A percentile compares a stretch with the other conserved stretches of the same genome.
Conservation (phyloP, 1,139 yeast species). For the Geotrichum restrictum region DNA sequence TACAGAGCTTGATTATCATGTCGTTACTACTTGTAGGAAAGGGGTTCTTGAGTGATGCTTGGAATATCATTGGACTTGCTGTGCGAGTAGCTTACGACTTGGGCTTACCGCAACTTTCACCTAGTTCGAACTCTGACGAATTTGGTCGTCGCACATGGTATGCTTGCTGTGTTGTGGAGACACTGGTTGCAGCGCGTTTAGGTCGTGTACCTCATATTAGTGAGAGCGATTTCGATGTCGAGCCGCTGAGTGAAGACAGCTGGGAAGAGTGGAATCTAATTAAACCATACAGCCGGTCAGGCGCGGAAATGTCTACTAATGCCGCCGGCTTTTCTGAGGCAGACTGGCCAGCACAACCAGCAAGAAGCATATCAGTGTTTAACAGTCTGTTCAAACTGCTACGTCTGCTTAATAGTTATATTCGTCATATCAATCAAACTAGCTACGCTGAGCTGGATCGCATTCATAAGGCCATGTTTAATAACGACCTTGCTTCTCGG, state of each 20-base stretch:
- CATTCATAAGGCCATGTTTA: constrained; percentile 21
- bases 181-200: constrained; percentile 24
- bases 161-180: constrained; percentile 26
- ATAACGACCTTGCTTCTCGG: constrained; percentile 19
- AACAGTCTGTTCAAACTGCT: constrained; percentile 23
- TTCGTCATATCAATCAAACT: constrained; percentile 16
- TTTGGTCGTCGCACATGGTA: constrained; percentile 25
- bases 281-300: background rate
- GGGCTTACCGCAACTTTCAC: constrained; percentile 18
- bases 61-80: constrained; percentile 24
- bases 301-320: background rate
- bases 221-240: constrained; percentile 21
- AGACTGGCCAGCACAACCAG: constrained; percentile 21
- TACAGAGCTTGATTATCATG: constrained; percentile 19
- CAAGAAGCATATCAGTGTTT: constrained; percentile 22
- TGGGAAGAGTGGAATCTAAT: constrained; percentile 26
- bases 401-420: constrained; percentile 20
- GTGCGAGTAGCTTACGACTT: constrained; percentile 22
- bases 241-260: constrained; percentile 21
- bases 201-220: constrained; percentile 25
- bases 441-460: constrained; percentile 13
- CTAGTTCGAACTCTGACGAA: background rate
- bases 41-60: constrained; percentile 24
- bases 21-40: constrained; percentile 19
- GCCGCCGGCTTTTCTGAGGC: constrained; percentile 10